Conservation (phyloP, 371 early-diverging fungal genomes). For the Parasitella parasitica region DNA sequence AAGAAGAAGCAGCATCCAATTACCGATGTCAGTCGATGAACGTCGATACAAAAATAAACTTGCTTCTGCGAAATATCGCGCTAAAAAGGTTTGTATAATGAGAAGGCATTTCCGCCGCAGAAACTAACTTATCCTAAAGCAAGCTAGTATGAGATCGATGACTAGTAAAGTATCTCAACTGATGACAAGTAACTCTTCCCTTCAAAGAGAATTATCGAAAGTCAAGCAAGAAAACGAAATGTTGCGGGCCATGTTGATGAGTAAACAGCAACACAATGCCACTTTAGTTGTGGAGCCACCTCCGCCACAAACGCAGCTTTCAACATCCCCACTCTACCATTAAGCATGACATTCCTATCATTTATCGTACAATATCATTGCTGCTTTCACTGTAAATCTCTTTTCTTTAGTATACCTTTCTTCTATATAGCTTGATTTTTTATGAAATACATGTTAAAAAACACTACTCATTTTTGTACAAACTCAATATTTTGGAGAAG, state of each 20-base stretch:
- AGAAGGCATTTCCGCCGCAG: neutral
- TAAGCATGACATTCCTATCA: neutral
- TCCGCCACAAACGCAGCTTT: neutral
- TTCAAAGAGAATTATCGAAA: constrained; percentile 17
- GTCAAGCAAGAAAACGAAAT: constrained; percentile 25
- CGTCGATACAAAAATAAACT: constrained; percentile 21
- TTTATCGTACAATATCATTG: neutral
- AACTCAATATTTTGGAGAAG: neutral
- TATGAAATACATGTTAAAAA: neutral
- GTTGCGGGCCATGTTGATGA: constrained; percentile 18
- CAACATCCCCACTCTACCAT: neutral
- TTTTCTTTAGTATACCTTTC: neutral
- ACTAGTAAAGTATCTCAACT: constrained; percentile 14
- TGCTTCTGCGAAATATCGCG: constrained; percentile 30
- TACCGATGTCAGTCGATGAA: constrained; percentile 25
- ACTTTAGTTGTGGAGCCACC: neutral
- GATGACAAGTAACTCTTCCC: constrained; percentile 9
- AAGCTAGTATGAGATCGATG: constrained; percentile 26
- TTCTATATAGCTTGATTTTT: neutral
- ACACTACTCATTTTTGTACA: neutral
- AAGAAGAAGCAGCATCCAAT: constrained; percentile 14
- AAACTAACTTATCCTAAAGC: constrained; percentile 2
- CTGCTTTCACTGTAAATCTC: neutral
- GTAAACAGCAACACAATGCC: neutral
- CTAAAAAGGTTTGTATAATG: constrained; percentile 18